These are phyloP conservation scores for Mucor ambiguus DNA, from an alignment of 371 early-diverging fungal genomes.

Conservation along the genomic window DNA sequence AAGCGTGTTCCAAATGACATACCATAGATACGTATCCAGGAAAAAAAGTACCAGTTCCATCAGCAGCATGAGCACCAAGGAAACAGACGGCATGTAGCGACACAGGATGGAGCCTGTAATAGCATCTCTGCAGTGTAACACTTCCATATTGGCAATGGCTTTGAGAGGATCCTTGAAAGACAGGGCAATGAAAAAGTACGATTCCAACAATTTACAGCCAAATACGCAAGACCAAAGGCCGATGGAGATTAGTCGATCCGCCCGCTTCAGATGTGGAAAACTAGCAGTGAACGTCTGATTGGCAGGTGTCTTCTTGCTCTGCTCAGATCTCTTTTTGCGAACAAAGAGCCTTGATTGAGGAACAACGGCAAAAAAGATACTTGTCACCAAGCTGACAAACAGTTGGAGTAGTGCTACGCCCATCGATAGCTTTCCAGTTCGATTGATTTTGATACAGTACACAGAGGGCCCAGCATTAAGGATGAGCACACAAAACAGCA, in stretches of 20 bases:
- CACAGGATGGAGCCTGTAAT: constrained; percentile 57
- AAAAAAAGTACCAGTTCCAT: constrained; percentile 80
- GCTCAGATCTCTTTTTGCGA: background rate
- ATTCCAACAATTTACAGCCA: constrained; percentile 76
- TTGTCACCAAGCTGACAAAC: constrained; percentile 64
- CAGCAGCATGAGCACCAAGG: constrained; percentile 73
- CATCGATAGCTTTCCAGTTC: constrained; percentile 42
- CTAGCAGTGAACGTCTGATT: constrained; percentile 78
- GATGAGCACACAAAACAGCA: constrained; percentile 60
- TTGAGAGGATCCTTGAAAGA: constrained; percentile 82
- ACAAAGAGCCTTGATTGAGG: constrained; percentile 49
- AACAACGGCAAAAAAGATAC: constrained; percentile 63
- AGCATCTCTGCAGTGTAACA: constrained; percentile 56
- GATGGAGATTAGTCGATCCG: constrained; percentile 72
- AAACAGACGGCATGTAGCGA: constrained; percentile 64
- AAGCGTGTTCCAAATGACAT: constrained; percentile 80
- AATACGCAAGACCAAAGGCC: constrained; percentile 78
- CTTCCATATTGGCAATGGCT: constrained; percentile 56
- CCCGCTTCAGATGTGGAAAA: constrained; percentile 70
- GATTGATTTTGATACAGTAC: constrained; percentile 53
- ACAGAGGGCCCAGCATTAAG: constrained; percentile 71
- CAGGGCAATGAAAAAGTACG: constrained; percentile 79
- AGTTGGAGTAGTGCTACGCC: constrained; percentile 68
- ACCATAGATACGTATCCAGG: constrained; percentile 91
- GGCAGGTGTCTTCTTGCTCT: constrained; percentile 49